Evolutionary conservation across 352 stramenopile species (phyloP), one percentile per base, ranked within the genome.

Genomic region (Phytophthora chlamydospora): DNA sequence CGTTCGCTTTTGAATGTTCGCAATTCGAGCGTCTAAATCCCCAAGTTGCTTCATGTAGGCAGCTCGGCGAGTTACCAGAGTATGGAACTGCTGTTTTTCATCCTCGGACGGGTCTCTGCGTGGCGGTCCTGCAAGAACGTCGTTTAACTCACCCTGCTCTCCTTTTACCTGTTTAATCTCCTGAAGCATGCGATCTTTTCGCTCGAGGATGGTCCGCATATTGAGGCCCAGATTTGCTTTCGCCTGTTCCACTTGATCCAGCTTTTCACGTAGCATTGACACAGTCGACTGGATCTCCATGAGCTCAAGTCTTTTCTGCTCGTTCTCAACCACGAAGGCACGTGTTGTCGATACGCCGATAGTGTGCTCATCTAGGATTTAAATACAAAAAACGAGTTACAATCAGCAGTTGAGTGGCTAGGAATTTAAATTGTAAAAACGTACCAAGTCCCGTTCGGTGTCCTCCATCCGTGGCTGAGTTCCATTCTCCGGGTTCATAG

Each of bases 11-110:
- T 84, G 67, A 29, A 89, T 74, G 19, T 77, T 85, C 1, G 50
- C 43, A 16, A 80, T 63, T 11, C 78, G 75, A 33, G 49, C 42
- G 32, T 83, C 78, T 1, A 89, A 40, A 17, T 78, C 68, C 12
- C 68, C 43, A 21, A 93, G 62, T 17, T 89, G 79, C 44, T 85
- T 74, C 45, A 80, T 79, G 27, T 78, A 79, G 0, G 1, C 63
- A 1, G 74, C 69, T 62, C 71, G 58, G 4, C 80, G 56, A 0
- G 78, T 76, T 14, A 89, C 73, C 3, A 91, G 43, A 0, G 70
- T 65, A 58, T 91, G 80, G 33, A 91, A 83, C 21, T 87, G 75
- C 21, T 68, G 57, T 10, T 90, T 90, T 40, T 93, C 73, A 13
- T 58, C 38, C 34, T 92, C 83, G 0, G 58, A 80, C 4, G 85